Evolutionary conservation across 805 yeast species (phyloP), one percentile per base, ranked within the genome.

Genomic region (Wickerhamomyces chaumierensis): DNA sequence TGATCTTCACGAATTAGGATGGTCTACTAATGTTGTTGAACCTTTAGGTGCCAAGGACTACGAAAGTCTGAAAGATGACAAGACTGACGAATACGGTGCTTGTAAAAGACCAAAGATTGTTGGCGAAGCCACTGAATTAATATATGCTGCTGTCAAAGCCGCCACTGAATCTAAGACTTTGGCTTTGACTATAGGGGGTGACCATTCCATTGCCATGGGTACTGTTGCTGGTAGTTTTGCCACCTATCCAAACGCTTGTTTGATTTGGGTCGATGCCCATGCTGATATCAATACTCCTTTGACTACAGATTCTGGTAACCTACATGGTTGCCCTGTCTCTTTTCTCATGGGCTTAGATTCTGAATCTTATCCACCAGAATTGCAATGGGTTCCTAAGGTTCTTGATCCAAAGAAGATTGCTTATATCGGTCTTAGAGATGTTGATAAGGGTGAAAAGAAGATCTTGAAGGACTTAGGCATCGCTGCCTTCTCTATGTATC

Each of bases 211-310:
- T 47, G 97, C 95, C 37, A 86, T 90, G 52, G 95, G 94, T 36
- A 87, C 96, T 9, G 81, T 90, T 28, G 69, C 85, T 23, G 97
- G 94, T 3, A 83, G 88, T 25, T 68, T 86, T 45, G 75, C 73
- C 15, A 71, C 74, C 46, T 68, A 81, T 57, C 95, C 96, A 16
- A 86, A 88, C 49, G 86, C 95, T 20, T 87, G 95, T 52, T 68
- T 90, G 31, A 57, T 90, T 45, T 90, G 98, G 98, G 81, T 90
- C 50, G 98, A 90, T 62, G 98, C 98, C 0, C 98, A 90, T 59
- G 96, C 97, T 16, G 98, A 90, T 59, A 81, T 92, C 57, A 92
- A 92, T 66, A 81, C 96, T 1, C 84, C 95, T 11, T 66, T 68
- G 28, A 75, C 86, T 8, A 78, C 96, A 2, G 81, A 72, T 21